These are phyloP conservation scores for Eremochloa ophiuroides DNA, from an alignment of 176 grass and related monocot genomes.

Conservation along the genomic window DNA sequence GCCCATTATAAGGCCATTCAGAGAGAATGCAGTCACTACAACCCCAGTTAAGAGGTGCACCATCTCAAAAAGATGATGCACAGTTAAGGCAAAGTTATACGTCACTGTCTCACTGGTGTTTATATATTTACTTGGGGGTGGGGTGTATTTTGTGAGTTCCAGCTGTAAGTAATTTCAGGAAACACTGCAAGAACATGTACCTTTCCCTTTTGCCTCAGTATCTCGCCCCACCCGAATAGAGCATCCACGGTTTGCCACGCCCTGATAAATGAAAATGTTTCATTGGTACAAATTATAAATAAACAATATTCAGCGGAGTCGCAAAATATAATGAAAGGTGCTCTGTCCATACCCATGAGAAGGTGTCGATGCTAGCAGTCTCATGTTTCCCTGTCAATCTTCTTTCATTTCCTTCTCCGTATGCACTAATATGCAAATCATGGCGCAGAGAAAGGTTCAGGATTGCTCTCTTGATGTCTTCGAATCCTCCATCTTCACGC, in stretches of 20 bases:
- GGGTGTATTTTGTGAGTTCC: neutral
- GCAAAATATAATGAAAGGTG: neutral
- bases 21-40: neutral
- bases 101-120: neutral
- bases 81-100: neutral
- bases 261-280: slow-evolving; percentile 45
- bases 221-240: slow-evolving; percentile 94
- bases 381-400: slow-evolving; percentile 92
- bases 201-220: slow-evolving; percentile 91
- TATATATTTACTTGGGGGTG: neutral
- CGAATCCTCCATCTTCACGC: slow-evolving; percentile 88
- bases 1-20: neutral
- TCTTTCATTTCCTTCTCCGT: slow-evolving; percentile 96
- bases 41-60: neutral
- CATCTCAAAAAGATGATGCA: neutral
- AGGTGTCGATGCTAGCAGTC: slow-evolving; percentile 85
- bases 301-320: neutral
- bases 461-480: slow-evolving; percentile 95
- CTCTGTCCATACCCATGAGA: slow-evolving; percentile 78
- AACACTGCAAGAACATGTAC: slow-evolving; percentile 29
- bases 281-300: neutral
- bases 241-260: slow-evolving; percentile 96
- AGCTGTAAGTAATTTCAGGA: slow-evolving; percentile 1
- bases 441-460: slow-evolving; percentile 94
- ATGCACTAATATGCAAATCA: slow-evolving; percentile 84